A percentile compares a stretch with the other conserved stretches of the same genome.
phyloP scores from a whole-genome alignment of 805 yeast species.

The Starmerella ratchasimensis region DNA sequence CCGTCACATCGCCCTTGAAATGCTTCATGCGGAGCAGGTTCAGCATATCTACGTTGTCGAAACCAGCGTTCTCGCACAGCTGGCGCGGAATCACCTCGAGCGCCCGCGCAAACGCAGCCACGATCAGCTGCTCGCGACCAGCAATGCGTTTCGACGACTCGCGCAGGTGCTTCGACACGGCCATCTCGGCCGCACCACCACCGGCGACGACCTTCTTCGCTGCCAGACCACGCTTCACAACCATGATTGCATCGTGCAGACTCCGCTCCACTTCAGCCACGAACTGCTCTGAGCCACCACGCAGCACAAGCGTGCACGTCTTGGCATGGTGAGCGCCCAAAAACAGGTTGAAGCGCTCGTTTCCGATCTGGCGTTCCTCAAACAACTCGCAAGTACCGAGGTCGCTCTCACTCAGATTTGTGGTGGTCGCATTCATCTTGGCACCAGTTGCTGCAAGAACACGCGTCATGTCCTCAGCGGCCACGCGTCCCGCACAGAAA shows the following conservation, averaged over 20 bases:
- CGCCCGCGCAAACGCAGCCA: constrained; percentile 86
- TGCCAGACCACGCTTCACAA: constrained; percentile 85
- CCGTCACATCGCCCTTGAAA: constrained; percentile 84
- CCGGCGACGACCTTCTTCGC: constrained; percentile 88
- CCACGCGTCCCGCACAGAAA: constrained; percentile 94
- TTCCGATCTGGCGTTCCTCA: constrained; percentile 92
- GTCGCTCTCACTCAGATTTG: constrained; percentile 53
- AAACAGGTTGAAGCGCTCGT: constrained; percentile 86
- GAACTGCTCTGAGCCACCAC: constrained; percentile 98
- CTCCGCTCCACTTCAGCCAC: constrained; percentile 97
- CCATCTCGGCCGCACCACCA: constrained; percentile 99
- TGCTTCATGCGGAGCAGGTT: constrained; percentile 87
- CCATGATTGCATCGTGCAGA: constrained; percentile 95
- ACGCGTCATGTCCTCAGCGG: constrained; percentile 79
- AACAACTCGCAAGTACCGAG: constrained; percentile 75
- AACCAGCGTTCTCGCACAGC: constrained; percentile 96
- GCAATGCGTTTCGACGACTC: constrained; percentile 78
- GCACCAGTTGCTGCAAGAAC: constrained; percentile 93
- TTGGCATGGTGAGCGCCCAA: constrained; percentile 84
- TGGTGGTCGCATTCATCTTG: constrained; percentile 51
- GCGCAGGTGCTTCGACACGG: constrained; percentile 72
- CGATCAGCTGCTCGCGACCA: constrained; percentile 89
- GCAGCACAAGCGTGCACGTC: constrained; percentile 81
- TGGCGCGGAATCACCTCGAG: constrained; percentile 94
- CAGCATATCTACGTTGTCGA: constrained; percentile 89